Conservation (phyloP, 352 stramenopile genomes). For the Albugo candida region DNA sequence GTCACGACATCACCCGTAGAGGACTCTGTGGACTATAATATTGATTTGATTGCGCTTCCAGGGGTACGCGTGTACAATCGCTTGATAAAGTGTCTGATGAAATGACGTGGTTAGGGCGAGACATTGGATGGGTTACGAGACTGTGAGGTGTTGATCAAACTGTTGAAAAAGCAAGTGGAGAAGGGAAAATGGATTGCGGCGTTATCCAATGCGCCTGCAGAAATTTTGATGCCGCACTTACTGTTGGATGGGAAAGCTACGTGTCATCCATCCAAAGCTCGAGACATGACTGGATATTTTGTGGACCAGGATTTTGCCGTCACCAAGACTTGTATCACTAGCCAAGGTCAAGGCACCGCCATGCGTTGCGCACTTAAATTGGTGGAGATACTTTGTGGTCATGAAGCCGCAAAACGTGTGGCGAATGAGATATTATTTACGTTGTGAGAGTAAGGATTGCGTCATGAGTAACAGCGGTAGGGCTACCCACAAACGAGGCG, state of each 20-base stretch:
- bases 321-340: conserved; percentile 33
- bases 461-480: too few relatives aligned
- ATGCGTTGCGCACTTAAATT: conserved; percentile 32
- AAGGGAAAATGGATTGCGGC: conserved; percentile 28
- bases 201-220: conserved; percentile 21
- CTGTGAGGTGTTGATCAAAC: conserved; percentile 35
- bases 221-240: conserved; percentile 23
- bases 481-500: too few relatives aligned
- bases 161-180: conserved; percentile 33
- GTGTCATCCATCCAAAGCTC: conserved; percentile 19
- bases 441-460: conserved; percentile 2
- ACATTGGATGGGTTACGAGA: conserved; percentile 23
- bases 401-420: conserved; percentile 16
- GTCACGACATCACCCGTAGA: conserved; percentile 40
- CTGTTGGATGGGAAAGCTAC: conserved; percentile 28
- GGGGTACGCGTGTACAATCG: conserved; percentile 13
- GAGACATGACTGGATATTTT: conserved; percentile 23
- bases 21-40: conserved; percentile 36
- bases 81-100: background rate
- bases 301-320: conserved; percentile 37
- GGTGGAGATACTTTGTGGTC: conserved; percentile 28
- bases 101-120: conserved; percentile 14
- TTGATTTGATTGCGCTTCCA: conserved; percentile 50
- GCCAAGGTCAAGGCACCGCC: conserved; percentile 24
- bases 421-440: conserved; percentile 20